Evolutionary conservation across 768 basidiomycete species (phyloP), one percentile per base, ranked within the genome.

Genomic region (Phallus indusiatus): DNA sequence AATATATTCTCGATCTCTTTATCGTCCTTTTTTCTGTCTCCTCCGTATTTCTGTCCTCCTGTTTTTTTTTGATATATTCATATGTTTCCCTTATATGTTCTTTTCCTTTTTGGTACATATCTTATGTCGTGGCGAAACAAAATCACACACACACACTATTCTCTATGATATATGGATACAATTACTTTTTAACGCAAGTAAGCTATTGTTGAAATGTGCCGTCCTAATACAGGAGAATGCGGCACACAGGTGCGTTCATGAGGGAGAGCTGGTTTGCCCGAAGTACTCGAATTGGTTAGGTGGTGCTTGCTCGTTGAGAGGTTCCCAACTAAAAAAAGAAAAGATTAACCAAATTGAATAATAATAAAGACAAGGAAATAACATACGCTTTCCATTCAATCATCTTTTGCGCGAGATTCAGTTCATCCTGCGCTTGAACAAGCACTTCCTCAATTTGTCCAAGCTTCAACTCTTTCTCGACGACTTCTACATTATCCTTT

Each of bases 381-480:
- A 86, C 93, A 71, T 71, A 97, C 94, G 89, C 82, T 75, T 94
- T 95, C 93, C 92, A 98, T 68, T 94, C 87, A n/a, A 86, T 68
- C 86, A 96, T 89, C 73, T 89, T 89, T 34, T 75, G 75, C 5
- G 78, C 89, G 42, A 97, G 76, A 57, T 74, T 76, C 58, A 91
- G 75, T 72, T 98, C 94, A 67, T 88, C 88, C 64, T 83, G 74
- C 11, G 94, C 94, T 71, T 90, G 83, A 64, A 83, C 80, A 65
- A 98, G 66, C 35, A 88, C 81, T 71, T 92, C 80, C 75, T 98
- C 94, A 47, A 96, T 89, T 65, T 90, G 83, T 0, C 92, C 90
- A 69, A 90, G 90, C 53, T 85, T 81, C 46, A 97, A 69, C 70
- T 81, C 79, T 68, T 78, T 81, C 75, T 96, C 94, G 9, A 79